A percentile compares a stretch with the other conserved stretches of the same genome.
These are phyloP conservation scores for Lachnellula suecica DNA, from an alignment of 2,329 filamentous ascomycete genomes.

Conservation along the genomic window DNA sequence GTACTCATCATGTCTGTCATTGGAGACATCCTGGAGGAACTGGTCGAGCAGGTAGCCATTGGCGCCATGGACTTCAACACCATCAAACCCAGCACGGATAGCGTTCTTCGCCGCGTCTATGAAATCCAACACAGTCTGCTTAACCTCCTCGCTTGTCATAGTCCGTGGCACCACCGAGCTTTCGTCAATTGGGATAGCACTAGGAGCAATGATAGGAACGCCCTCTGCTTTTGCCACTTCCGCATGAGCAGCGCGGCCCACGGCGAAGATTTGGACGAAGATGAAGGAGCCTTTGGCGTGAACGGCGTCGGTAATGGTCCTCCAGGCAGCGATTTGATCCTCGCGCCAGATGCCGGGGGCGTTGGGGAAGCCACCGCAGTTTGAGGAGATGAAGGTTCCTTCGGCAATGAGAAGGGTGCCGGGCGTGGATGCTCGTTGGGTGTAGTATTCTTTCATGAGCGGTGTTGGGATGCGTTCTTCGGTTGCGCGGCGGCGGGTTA, in stretches of 20 bases:
- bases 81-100: conserved; percentile 28
- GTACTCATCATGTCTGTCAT: conserved; percentile 23
- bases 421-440: conserved; percentile 46
- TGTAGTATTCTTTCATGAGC: conserved; percentile 50
- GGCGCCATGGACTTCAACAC: conserved; percentile 27
- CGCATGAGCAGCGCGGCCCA: conserved; percentile 53
- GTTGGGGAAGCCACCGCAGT: conserved; percentile 47
- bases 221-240: conserved; percentile 16
- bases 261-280: conserved; percentile 59
- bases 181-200: conserved; percentile 18
- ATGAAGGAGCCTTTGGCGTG: conserved; percentile 61
- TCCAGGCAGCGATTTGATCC: conserved; percentile 59
- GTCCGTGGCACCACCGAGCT: conserved; percentile 6
- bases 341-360: conserved; percentile 57
- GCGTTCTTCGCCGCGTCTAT: conserved; percentile 21
- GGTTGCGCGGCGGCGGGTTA: conserved; percentile 53
- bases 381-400: conserved; percentile 51
- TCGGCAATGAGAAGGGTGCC: conserved; percentile 58
- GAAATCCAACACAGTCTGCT: conserved; percentile 18
- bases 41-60: conserved; percentile 30
- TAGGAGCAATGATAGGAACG: conserved; percentile 11
- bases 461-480: conserved; percentile 45
- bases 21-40: conserved; percentile 25
- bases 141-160: conserved; percentile 22
- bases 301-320: conserved; percentile 57